Evolutionary conservation across 2,329 filamentous ascomycete species (phyloP).

Genomic region (Emergomyces orientalis): DNA sequence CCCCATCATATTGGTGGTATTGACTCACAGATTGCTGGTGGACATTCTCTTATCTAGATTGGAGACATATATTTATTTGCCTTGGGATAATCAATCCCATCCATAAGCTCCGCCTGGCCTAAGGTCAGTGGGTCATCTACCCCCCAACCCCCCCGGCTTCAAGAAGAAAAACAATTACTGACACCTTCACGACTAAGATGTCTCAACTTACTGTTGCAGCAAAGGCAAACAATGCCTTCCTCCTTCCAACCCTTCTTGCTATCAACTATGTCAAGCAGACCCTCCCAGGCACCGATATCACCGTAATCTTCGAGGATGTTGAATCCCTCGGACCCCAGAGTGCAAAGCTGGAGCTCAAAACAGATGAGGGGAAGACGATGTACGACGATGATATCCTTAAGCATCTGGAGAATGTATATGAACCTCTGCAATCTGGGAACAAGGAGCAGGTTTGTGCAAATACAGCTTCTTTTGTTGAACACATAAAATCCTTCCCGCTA

Average conservation of each 20-base stretch:
- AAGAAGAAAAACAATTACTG: neutral
- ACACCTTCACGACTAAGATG: constrained; percentile 3
- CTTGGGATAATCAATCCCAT: neutral
- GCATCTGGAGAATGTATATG: constrained; percentile 14
- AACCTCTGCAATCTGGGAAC: constrained; percentile 12
- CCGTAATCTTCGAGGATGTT: constrained; percentile 13
- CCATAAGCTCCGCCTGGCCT: neutral
- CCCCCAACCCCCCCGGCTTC: neutral
- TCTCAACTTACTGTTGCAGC: constrained; percentile 16
- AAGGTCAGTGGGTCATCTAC: neutral
- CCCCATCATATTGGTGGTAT: neutral
- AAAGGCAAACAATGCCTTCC: constrained; percentile 14
- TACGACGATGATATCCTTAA: constrained; percentile 16
- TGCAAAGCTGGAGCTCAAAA: constrained; percentile 14
- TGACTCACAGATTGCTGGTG: neutral
- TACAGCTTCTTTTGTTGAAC: neutral
- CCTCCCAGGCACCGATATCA: constrained; percentile 11
- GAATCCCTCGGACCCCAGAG: constrained; percentile 15
- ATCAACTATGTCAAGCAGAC: constrained; percentile 14
- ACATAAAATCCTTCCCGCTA: neutral
- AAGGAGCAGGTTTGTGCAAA: constrained; percentile 14
- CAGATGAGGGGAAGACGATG: constrained; percentile 11
- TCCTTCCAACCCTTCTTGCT: constrained; percentile 16
- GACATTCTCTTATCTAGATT: neutral
- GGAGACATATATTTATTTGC: neutral